Evolutionary conservation across 169 alveolate genomes (phyloP), one percentile per base, ranked within the genome.

Genomic region (Cryptosporidium andersoni): DNA sequence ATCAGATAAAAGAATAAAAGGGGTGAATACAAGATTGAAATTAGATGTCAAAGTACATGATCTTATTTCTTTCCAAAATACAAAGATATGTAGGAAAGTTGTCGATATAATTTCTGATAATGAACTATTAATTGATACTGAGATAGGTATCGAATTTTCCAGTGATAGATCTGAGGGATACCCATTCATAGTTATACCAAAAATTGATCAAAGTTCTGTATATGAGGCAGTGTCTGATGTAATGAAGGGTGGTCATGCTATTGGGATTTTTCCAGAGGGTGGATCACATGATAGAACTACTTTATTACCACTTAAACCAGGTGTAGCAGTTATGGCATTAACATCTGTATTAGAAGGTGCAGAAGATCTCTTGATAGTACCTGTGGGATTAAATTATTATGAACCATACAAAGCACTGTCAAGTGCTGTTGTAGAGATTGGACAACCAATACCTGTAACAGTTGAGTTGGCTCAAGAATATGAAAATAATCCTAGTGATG

Each of bases 221-320:
- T 95, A 93, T 82, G 96, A 94, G 74, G 94, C 92, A 53, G 97
- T 94, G 7, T 89, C 92, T 11, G 91, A 92, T 65, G 94, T 94
- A 58, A 90, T 96, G 90, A 92, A 89, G 45, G 90, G 91, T 80
- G 97, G 96, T 3, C 90, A 95, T 80, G 90, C 97, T 51, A 94
- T 96, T 58, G 98, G 97, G 34, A 96, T 96, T 43, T 96, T 96
- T 88, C 98, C 98, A 40, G 98, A 96, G 82, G 99, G 99, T 3
- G 98, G 98, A 14, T 95, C 98, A 3, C 99, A 96, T 89, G 99
- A 96, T 91, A 82, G 96, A 47, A 94, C 98, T 36, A 95, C 95
- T 56, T 89, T 96, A 42, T 82, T 96, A 52, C 98, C 98, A 58
- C 88, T 96, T 64, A 96, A 96, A 90, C 97, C 98, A 45, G 99